phyloP scores from a whole-genome alignment of 768 basidiomycete genomes.

The Termitomyces sp. region DNA sequence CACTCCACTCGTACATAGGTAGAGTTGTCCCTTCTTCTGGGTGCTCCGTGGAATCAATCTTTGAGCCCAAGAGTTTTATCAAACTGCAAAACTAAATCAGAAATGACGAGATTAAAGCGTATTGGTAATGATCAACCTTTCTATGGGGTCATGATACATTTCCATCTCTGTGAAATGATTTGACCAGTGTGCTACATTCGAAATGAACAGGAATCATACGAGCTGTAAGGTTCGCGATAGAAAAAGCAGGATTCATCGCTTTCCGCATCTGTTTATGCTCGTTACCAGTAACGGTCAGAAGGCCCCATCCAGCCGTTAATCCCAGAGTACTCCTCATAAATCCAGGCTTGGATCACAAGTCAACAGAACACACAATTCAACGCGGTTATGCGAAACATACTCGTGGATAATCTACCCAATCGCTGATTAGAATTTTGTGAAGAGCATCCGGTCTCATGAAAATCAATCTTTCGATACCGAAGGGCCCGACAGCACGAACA shows the following conservation, averaged over 20 bases:
- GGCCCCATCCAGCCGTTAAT: slow-evolving; percentile 36
- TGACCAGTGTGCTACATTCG: not conserved
- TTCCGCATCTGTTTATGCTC: slow-evolving; percentile 46
- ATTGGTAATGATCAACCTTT: slow-evolving; percentile 24
- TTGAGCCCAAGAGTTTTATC: slow-evolving; percentile 27
- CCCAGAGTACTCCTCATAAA: slow-evolving; percentile 38
- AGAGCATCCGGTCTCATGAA: slow-evolving; percentile 38
- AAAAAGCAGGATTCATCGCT: slow-evolving; percentile 48
- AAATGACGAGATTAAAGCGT: not conserved
- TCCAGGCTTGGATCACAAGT: slow-evolving; percentile 25
- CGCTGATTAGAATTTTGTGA: slow-evolving; percentile 36
- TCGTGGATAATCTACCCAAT: slow-evolving; percentile 41
- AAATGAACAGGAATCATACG: slow-evolving; percentile 18
- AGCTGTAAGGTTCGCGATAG: slow-evolving; percentile 33
- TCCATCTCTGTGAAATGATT: slow-evolving; percentile 25
- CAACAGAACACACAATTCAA: not conserved
- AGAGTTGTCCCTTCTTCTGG: slow-evolving; percentile 23
- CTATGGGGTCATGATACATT: slow-evolving; percentile 43
- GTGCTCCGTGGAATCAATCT: slow-evolving; percentile 20
- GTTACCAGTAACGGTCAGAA: slow-evolving; percentile 42
- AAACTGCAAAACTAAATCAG: slow-evolving; percentile 19
- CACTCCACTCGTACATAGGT: slow-evolving; percentile 42
- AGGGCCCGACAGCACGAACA: slow-evolving; percentile 37
- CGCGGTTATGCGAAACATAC: slow-evolving; percentile 16
- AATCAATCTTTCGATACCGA: slow-evolving; percentile 40